Conservation (phyloP, 1,284 basidiomycete species). For the Cutaneotrichosporon arboriforme region DNA sequence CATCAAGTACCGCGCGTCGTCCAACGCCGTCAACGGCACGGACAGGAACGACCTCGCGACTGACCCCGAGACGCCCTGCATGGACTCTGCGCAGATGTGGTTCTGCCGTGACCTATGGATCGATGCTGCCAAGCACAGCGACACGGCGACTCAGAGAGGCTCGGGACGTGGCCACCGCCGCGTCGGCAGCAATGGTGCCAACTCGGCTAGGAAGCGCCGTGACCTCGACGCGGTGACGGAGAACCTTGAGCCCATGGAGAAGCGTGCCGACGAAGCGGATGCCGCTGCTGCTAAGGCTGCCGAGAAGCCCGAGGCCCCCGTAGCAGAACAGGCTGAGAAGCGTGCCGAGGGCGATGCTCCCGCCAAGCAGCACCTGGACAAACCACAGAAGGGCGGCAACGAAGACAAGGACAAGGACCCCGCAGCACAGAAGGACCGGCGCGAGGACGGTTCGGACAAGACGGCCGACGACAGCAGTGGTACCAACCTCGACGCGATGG, state of each 20-base stretch:
- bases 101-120: slow-evolving; percentile 94
- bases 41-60: slow-evolving; percentile 57
- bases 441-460: slow-evolving; percentile 23
- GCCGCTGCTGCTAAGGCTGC: slow-evolving; percentile 27
- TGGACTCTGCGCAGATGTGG: slow-evolving; percentile 90
- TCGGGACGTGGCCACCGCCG: slow-evolving; percentile 7
- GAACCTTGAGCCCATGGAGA: slow-evolving; percentile 24
- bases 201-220: slow-evolving; percentile 16
- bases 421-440: slow-evolving; percentile 12
- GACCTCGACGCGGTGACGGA: slow-evolving; percentile 23
- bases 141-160: neutral
- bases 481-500: slow-evolving; percentile 83
- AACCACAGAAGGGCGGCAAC: slow-evolving; percentile 9
- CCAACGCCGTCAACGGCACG: slow-evolving; percentile 69
- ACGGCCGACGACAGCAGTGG: slow-evolving; percentile 61
- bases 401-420: slow-evolving; percentile 13
- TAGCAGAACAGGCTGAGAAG: slow-evolving; percentile 32
- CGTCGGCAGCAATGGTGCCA: slow-evolving; percentile 7
- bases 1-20: slow-evolving; percentile 72
- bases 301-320: slow-evolving; percentile 11
- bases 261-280: slow-evolving; percentile 14
- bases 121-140: slow-evolving; percentile 65
- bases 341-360: slow-evolving; percentile 5
- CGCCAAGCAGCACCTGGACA: slow-evolving; percentile 4
- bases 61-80: slow-evolving; percentile 71